Evolutionary conservation across 345 rosid genomes (phyloP).

Genomic region (Citrus inodora): DNA sequence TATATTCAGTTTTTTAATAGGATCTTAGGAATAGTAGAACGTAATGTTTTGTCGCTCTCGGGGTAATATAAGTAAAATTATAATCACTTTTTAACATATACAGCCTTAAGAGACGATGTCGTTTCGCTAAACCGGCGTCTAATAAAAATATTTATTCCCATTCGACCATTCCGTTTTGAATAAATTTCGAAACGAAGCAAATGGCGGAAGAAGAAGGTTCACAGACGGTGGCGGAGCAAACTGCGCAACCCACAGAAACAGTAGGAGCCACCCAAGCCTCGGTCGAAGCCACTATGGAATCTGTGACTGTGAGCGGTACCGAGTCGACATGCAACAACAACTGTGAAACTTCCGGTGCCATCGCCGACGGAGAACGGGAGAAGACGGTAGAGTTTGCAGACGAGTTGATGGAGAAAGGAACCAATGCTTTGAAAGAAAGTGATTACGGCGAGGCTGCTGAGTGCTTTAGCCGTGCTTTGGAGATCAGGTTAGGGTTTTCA

Average conservation of each 20-base stretch:
- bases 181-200: not conserved
- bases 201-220: slow-evolving; percentile 48
- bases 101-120: not conserved
- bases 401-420: slow-evolving; percentile 64
- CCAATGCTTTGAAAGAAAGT: slow-evolving; percentile 48
- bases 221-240: slow-evolving; percentile 20
- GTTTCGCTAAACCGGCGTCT: not conserved
- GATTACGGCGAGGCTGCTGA: slow-evolving; percentile 80
- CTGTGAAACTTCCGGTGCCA: slow-evolving; percentile 41
- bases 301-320: slow-evolving; percentile 43
- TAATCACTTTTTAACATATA: too few relatives aligned
- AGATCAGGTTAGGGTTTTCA: slow-evolving; percentile 57
- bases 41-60: too few relatives aligned
- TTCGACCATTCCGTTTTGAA: not conserved
- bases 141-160: not conserved
- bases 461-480: slow-evolving; percentile 91
- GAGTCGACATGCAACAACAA: slow-evolving; percentile 63
- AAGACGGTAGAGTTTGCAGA: slow-evolving; percentile 60
- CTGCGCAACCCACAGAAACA: slow-evolving; percentile 12
- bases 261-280: slow-evolving; percentile 32
- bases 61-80: too few relatives aligned
- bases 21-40: too few relatives aligned
- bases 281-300: slow-evolving; percentile 42
- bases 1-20: too few relatives aligned
- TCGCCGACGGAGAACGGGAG: slow-evolving; percentile 41